Conservation (phyloP, 257 asterid genomes). For the Eucommia ulmoides region DNA sequence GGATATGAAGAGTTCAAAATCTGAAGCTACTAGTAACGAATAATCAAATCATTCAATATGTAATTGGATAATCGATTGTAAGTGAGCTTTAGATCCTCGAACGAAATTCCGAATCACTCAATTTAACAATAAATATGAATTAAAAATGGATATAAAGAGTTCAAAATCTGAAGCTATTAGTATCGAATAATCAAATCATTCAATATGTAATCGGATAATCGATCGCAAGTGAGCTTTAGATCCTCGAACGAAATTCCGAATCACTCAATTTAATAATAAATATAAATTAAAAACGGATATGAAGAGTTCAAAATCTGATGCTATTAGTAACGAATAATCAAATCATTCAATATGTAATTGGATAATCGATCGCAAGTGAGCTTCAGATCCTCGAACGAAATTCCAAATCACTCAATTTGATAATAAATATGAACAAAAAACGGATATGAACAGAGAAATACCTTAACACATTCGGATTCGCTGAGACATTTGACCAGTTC, state of each 20-base stretch:
- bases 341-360: too few species aligned
- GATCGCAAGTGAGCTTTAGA: too few species aligned
- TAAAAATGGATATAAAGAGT: not conserved
- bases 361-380: not conserved
- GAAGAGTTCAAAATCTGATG: too few species aligned
- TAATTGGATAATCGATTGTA: too few species aligned
- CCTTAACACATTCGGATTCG: slow-evolving; percentile 93
- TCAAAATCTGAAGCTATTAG: too few species aligned
- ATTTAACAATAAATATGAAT: not conserved
- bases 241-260: too few species aligned
- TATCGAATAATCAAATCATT: too few species aligned
- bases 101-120: not conserved
- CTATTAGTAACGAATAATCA: not conserved
- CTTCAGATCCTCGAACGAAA: not conserved
- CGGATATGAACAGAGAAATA: slow-evolving; percentile 3
- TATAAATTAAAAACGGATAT: too few species aligned
- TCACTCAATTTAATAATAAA: too few species aligned
- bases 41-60: too few species aligned
- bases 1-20: too few species aligned
- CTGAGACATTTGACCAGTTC: slow-evolving; percentile 89
- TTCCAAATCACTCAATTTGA: not conserved
- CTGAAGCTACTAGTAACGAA: not conserved
- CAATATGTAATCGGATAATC: too few species aligned
- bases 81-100: not conserved
- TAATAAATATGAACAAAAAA: not conserved